Evolutionary conservation across 1,139 yeast genomes (phyloP).

Genomic region (Blastobotrys persicus): DNA sequence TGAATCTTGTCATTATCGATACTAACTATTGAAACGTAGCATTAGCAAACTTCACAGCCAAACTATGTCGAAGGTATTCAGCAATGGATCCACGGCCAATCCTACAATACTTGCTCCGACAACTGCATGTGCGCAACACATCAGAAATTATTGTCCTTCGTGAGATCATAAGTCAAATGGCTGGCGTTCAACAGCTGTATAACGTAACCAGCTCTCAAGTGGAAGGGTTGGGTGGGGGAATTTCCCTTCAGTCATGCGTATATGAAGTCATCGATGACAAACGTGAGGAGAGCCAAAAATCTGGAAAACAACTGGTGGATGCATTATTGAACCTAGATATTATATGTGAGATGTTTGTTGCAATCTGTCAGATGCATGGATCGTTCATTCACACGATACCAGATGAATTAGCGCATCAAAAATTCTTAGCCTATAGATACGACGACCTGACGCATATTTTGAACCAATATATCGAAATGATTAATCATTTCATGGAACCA

Average conservation of each 20-base stretch:
- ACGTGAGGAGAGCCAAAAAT: constrained; percentile 34
- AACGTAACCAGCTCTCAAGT: constrained; percentile 68
- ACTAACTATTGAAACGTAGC: constrained; percentile 36
- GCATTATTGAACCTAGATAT: constrained; percentile 48
- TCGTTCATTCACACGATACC: constrained; percentile 40
- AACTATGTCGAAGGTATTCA: constrained; percentile 36
- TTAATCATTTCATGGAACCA: constrained; percentile 49
- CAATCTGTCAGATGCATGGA: constrained; percentile 53
- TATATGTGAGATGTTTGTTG: constrained; percentile 61
- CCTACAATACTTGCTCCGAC: constrained; percentile 59
- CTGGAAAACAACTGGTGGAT: constrained; percentile 55
- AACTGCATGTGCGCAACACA: constrained; percentile 59
- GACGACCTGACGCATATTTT: constrained; percentile 71
- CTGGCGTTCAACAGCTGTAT: constrained; percentile 71
- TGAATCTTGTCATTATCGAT: no score
- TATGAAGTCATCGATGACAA: constrained; percentile 62
- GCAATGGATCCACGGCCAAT: constrained; percentile 43
- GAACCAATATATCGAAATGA: constrained; percentile 60
- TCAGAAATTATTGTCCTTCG: constrained; percentile 67
- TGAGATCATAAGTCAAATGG: constrained; percentile 71
- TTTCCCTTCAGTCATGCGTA: constrained; percentile 54
- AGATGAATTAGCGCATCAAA: constrained; percentile 52
- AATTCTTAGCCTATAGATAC: constrained; percentile 64
- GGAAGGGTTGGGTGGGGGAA: constrained; percentile 64
- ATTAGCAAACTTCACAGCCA: constrained; percentile 40